Base-by-base conservation (phyloP, 2,329 filamentous ascomycete genomes). In the Hypoxylon rubiginosum region DNA sequence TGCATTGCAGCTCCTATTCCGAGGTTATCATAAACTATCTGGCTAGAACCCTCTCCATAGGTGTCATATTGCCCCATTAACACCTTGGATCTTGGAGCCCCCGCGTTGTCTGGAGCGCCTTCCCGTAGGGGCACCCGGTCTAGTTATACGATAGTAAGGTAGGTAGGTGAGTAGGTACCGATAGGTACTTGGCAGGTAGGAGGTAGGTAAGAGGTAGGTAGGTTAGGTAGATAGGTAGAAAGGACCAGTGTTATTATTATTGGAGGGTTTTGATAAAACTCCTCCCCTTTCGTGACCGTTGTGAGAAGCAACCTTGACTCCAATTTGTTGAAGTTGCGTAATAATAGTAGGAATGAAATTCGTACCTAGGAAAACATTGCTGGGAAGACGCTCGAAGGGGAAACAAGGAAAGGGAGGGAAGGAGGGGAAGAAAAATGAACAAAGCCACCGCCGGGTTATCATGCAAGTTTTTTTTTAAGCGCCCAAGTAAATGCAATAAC, bases 401-500 rank as follows among this genome's bases (percentile, higher is more conserved):
- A 30, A 26, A 52, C n/a, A 46, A 61, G 53, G 39, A 34, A 30
- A 39, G 26, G 52, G 39, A 34, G 19, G 32, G 26, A 54, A 36
- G 52, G 46, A 54, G 15, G 21, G 58, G 50, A 61, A n/a, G 32
- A 59, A 24, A 36, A 68, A 56, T 41, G 24, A 65, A 17, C 13
- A 19, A 60, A 39, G 48, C 59, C 53, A 19, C 59, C 60, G 17
- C 59, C 21, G 52, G 67, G 64, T 36, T 53, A 58, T 45, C 45
- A 66, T 71, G 53, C 51, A 66, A 64, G 32, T 67, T 68, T 71
- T 52, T 71, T 52, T 67, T 43, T 43, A 11, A 70, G 74, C 73
- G 72, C 73, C 73, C 39, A 48, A 61, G 57, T 49, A 24, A 24
- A 74, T 74, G 72, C 71, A 58, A 45, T 55, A 61, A n/a, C 36